These are phyloP conservation scores for Entomortierella parvispora DNA, from an alignment of 192 early-diverging fungal genomes.

Conservation along the genomic window DNA sequence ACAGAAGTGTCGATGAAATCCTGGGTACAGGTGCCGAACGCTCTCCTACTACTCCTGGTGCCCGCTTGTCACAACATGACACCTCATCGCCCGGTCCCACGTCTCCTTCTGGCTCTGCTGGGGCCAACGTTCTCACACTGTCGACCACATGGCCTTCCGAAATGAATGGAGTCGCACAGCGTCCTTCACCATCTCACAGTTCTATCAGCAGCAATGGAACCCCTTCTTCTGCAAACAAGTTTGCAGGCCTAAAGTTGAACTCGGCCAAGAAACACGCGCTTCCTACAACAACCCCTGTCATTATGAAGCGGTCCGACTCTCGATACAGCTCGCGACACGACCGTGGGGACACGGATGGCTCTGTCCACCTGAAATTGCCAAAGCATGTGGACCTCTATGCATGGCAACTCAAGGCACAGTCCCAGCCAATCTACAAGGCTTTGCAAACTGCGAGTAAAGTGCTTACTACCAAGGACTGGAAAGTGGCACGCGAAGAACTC, in stretches of 20 bases:
- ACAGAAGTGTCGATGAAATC: constrained; percentile 67
- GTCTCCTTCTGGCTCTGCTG: constrained; percentile 7
- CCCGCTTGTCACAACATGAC: constrained; percentile 15
- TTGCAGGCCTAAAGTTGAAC: constrained; percentile 13
- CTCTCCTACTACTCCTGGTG: constrained; percentile 29
- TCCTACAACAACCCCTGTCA: constrained; percentile 36
- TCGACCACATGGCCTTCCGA: constrained; percentile 9
- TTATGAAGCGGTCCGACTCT: constrained; percentile 42
- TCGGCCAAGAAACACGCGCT: constrained; percentile 37
- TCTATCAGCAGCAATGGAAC: constrained; percentile 1
- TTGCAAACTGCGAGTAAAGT: constrained; percentile 73
- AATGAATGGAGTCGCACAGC: constrained; percentile 1
- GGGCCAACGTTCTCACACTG: constrained; percentile 7
- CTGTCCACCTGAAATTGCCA: constrained; percentile 5
- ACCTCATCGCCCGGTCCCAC: constrained; percentile 21
- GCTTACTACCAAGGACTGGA: constrained; percentile 81
- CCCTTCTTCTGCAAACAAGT: neutral
- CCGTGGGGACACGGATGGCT: constrained; percentile 11
- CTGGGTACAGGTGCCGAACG: constrained; percentile 48
- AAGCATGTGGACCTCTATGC: constrained; percentile 45
- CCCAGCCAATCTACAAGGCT: constrained; percentile 66
- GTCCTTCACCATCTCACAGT: too few species aligned
- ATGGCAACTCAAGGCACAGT: constrained; percentile 58
- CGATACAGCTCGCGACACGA: constrained; percentile 34
- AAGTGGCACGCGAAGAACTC: constrained; percentile 80